Evolutionary conservation across 1,139 yeast species (phyloP).

Genomic region (Barnettozyma hawaiiensis): DNA sequence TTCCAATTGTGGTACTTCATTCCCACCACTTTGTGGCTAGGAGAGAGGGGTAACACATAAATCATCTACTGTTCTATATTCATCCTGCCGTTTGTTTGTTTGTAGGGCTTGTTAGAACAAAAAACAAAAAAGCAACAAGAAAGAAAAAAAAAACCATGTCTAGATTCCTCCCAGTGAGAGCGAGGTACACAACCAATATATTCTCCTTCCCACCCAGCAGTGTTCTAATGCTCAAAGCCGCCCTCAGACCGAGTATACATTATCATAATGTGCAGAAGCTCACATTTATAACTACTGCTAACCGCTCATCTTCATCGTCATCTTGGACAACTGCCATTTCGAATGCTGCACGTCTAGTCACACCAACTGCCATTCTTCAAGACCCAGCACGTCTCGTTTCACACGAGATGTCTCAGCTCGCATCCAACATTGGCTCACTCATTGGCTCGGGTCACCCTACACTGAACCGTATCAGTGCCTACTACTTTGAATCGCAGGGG

Average conservation of each 20-base stretch:
- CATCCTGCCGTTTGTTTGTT: too few species aligned
- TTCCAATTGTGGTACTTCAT: too few species aligned
- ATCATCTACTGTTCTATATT: too few species aligned
- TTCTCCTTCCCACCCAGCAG: too few species aligned
- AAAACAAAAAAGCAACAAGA: too few species aligned
- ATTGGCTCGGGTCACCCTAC: conserved; percentile 95
- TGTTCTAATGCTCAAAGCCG: conserved; percentile 1
- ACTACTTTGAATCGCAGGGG: conserved; percentile 94
- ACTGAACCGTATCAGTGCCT: conserved; percentile 80
- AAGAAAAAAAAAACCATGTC: too few species aligned
- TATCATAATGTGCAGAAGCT: neutral
- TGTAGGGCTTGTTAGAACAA: too few species aligned
- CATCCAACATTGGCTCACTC: conserved; percentile 76
- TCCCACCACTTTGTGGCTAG: too few species aligned
- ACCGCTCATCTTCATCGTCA: conserved; percentile 33
- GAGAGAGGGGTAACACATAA: too few species aligned
- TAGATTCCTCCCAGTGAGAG: too few species aligned
- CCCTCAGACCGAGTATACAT: neutral
- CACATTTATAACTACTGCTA: too few species aligned
- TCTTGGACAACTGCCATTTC: conserved; percentile 60
- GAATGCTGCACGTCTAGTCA: conserved; percentile 75
- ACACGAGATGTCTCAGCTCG: conserved; percentile 87
- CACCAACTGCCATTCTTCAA: conserved; percentile 52
- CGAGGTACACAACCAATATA: too few species aligned
- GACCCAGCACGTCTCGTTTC: conserved; percentile 94